These are phyloP conservation scores for Clitopilus hobsonii DNA, from an alignment of 768 basidiomycete species.

Conservation along the genomic window DNA sequence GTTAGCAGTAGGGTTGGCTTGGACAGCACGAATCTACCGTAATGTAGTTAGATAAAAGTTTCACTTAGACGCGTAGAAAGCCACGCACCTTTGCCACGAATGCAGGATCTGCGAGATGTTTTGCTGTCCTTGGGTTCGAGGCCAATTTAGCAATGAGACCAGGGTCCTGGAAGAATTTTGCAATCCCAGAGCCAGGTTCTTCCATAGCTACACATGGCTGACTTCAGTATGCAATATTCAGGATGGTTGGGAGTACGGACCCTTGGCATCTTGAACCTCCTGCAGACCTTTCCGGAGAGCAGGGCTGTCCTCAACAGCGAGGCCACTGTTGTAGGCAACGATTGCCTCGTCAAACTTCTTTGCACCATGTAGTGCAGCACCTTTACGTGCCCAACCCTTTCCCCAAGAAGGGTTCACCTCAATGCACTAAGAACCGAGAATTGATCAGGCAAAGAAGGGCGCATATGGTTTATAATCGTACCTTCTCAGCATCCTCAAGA, in stretches of 20 bases:
- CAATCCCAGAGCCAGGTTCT: conserved; percentile 41
- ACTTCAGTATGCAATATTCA: neutral
- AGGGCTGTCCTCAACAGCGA: conserved; percentile 79
- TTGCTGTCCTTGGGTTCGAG: conserved; percentile 78
- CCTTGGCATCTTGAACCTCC: conserved; percentile 83
- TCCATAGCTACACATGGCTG: neutral
- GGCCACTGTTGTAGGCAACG: conserved; percentile 73
- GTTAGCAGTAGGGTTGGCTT: conserved; percentile 63
- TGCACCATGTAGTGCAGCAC: conserved; percentile 87
- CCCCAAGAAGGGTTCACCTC: conserved; percentile 76
- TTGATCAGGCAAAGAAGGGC: conserved; percentile 6
- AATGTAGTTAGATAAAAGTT: neutral
- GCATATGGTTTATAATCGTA: conserved; percentile 23
- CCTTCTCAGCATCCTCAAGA: conserved; percentile 87
- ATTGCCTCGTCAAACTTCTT: conserved; percentile 80
- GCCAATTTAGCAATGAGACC: conserved; percentile 81
- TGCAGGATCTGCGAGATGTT: conserved; percentile 76
- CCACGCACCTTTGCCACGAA: conserved; percentile 66
- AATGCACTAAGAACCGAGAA: conserved; percentile 53
- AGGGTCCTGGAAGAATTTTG: conserved; percentile 80
- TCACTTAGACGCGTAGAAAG: neutral
- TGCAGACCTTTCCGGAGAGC: conserved; percentile 82
- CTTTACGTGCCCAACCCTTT: conserved; percentile 89
- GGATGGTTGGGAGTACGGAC: conserved; percentile 31
- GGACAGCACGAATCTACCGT: conserved; percentile 19